Evolutionary conservation across 2,329 filamentous ascomycete species (phyloP).

Genomic region (Metarhizium brunneum): DNA sequence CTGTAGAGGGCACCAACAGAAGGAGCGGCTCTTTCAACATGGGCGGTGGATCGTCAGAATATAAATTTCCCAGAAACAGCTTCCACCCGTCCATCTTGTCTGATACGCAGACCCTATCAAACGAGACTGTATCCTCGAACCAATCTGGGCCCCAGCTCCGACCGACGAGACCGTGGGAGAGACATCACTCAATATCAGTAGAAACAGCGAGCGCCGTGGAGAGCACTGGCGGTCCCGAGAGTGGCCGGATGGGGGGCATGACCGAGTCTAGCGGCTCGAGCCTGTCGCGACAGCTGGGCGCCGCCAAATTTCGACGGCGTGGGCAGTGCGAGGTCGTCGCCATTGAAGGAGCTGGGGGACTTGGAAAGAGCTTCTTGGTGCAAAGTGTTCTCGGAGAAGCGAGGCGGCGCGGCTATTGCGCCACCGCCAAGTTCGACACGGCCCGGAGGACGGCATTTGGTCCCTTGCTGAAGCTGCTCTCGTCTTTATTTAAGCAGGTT

Average conservation of each 20-base stretch:
- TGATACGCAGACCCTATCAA: slow-evolving; percentile 31
- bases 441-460: slow-evolving; percentile 52
- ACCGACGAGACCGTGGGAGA: slow-evolving; percentile 38
- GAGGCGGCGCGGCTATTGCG: slow-evolving; percentile 53
- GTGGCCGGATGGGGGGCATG: slow-evolving; percentile 27
- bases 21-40: slow-evolving; percentile 41
- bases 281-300: slow-evolving; percentile 44
- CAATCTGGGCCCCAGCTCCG: slow-evolving; percentile 30
- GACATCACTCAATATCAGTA: slow-evolving; percentile 40
- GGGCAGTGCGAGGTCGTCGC: slow-evolving; percentile 56
- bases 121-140: slow-evolving; percentile 37
- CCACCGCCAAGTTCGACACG: slow-evolving; percentile 57
- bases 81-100: slow-evolving; percentile 31
- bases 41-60: slow-evolving; percentile 30
- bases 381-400: slow-evolving; percentile 54
- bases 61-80: slow-evolving; percentile 27
- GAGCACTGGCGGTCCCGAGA: slow-evolving; percentile 29
- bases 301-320: slow-evolving; percentile 48
- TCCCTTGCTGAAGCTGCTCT: slow-evolving; percentile 54
- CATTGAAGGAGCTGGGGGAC: slow-evolving; percentile 51
- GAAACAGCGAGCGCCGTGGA: slow-evolving; percentile 40
- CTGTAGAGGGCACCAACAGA: slow-evolving; percentile 40
- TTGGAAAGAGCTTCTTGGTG: slow-evolving; percentile 58
- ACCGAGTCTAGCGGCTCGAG: slow-evolving; percentile 38
- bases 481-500: slow-evolving; percentile 57